Base-by-base conservation (phyloP, 2,329 filamentous ascomycete genomes). In the Colletotrichum tropicicola region DNA sequence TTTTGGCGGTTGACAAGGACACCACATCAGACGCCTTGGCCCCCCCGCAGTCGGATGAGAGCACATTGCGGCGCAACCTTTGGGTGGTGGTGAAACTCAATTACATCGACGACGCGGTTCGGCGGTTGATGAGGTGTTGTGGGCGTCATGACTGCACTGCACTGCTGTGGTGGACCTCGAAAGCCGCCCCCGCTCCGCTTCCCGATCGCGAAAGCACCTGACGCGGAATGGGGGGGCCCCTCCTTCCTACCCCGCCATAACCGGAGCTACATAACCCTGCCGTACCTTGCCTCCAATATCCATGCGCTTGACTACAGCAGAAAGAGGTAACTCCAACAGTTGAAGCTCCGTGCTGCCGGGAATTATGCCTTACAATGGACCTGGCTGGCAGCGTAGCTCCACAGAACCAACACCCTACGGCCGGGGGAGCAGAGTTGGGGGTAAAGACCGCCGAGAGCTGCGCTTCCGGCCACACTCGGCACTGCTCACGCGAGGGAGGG, bases 141-240 rank as follows among this genome's bases (percentile, higher is more conserved):
- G 37, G 44, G 65, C 49, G 65, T 67, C 65, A 67, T 67, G 60
- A 21, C 30, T 43, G 10, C n/a, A 12, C n/a, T n/a, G n/a, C n/a
- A n/a, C n/a, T n/a, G n/a, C n/a, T n/a, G n/a, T n/a, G n/a, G n/a
- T n/a, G n/a, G n/a, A n/a, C n/a, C n/a, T n/a, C n/a, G n/a, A n/a
- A n/a, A n/a, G n/a, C 47, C 49, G 13, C 17, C 39, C 32, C 52
- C 27, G 45, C 23, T 21, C 54, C 54, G 43, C 43, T 30, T 28
- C n/a, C 51, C 32, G 28, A 32, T 64, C 65, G 51, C 65, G 65
- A 67, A 67, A 67, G 49, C 65, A 67, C 60, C 44, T 67, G 65
- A 67, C 55, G 21, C 23, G 60, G 57, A 54, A n/a, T 17, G 30
- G 21, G 27, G 28, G 12, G 9, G 27, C 25, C 17, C 8, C 9